Conservation (phyloP, 2,329 filamentous ascomycete species). For the Sporothrix luriei region DNA sequence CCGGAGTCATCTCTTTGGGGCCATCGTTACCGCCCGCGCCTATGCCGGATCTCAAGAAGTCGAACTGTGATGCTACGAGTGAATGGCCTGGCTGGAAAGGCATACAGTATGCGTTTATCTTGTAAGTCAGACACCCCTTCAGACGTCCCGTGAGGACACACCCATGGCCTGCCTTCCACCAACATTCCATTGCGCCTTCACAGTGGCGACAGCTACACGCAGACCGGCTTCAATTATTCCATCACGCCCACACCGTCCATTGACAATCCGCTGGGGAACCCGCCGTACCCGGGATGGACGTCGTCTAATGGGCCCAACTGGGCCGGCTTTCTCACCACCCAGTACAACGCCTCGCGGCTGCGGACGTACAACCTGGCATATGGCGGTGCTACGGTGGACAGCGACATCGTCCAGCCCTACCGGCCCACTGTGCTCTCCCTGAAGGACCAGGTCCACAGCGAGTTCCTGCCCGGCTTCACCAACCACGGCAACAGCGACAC, state of each 20-base stretch:
- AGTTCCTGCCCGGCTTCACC: constrained; percentile 45
- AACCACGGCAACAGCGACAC: background rate
- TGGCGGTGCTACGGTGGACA: constrained; percentile 55
- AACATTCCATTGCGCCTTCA: background rate
- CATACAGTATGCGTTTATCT: constrained; percentile 32
- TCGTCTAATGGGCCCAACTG: constrained; percentile 53
- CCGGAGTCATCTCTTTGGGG: too few relatives aligned
- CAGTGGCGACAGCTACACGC: constrained; percentile 34
- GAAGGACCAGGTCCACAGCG: constrained; percentile 53
- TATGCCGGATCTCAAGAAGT: too few relatives aligned
- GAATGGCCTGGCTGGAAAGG: constrained; percentile 32
- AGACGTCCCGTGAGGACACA: background rate
- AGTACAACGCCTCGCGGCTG: constrained; percentile 48
- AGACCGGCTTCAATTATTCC: constrained; percentile 55
- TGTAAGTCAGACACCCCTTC: background rate
- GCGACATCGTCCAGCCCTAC: constrained; percentile 53
- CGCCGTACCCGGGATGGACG: constrained; percentile 54
- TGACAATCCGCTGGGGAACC: constrained; percentile 63
- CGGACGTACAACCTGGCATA: constrained; percentile 56
- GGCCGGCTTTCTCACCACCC: constrained; percentile 50
- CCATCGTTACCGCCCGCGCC: too few relatives aligned
- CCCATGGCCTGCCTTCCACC: background rate
- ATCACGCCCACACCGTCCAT: constrained; percentile 52
- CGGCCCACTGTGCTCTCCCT: constrained; percentile 52
- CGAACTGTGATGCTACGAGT: constrained; percentile 25